Conservation (phyloP, 345 rosid species). For the Hypericum androsaemum region DNA sequence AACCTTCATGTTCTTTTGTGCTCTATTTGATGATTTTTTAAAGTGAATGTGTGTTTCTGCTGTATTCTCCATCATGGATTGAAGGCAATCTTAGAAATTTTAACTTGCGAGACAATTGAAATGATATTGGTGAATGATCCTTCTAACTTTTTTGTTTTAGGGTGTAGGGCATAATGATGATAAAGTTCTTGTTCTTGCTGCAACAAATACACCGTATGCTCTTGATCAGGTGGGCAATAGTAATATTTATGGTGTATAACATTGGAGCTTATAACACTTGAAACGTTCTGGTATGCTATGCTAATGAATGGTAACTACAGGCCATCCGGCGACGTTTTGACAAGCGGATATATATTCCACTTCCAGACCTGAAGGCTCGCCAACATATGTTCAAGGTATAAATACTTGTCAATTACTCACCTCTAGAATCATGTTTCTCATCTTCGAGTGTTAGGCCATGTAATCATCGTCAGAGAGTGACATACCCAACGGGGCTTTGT, state of each 20-base stretch:
- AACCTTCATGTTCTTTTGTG: no score
- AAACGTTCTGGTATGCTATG: slow-evolving; percentile 7
- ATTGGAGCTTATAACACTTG: slow-evolving; percentile 6
- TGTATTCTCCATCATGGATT: background rate
- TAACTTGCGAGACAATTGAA: background rate
- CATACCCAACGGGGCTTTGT: background rate
- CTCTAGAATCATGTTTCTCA: background rate
- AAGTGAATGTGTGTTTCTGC: background rate
- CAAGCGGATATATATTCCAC: slow-evolving; percentile 93
- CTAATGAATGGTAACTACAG: slow-evolving; percentile 38
- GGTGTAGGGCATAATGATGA: slow-evolving; percentile 85
- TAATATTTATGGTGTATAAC: slow-evolving; percentile 5
- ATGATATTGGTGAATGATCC: slow-evolving; percentile 5
- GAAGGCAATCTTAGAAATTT: slow-evolving; percentile 3
- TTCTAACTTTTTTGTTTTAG: slow-evolving; percentile 23
- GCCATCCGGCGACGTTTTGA: slow-evolving; percentile 92
- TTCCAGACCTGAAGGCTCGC: slow-evolving; percentile 84
- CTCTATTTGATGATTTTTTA: no score
- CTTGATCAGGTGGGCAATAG: slow-evolving; percentile 56
- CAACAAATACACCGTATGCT: slow-evolving; percentile 90
- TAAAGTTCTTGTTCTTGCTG: slow-evolving; percentile 94
- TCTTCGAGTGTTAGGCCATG: background rate
- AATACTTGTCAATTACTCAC: background rate
- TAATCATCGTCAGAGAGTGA: background rate
- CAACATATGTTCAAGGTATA: slow-evolving; percentile 87